Percentiles rank a stretch among this genome's conserved stretches.
phyloP scores from a whole-genome alignment of 1,284 basidiomycete species.

The Naganishia liquefaciens region DNA sequence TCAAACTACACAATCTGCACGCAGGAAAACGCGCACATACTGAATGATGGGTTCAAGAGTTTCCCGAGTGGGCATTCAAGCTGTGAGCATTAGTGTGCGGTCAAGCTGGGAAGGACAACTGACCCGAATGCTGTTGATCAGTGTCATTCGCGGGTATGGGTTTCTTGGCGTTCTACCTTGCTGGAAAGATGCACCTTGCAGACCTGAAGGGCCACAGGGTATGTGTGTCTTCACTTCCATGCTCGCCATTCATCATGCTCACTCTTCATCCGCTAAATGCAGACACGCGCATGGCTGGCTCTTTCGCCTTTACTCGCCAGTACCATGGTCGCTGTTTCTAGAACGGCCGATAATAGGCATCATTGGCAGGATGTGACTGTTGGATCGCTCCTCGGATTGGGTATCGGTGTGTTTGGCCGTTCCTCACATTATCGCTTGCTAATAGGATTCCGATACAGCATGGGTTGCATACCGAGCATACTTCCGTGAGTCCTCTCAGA shows the following conservation, averaged over 20 bases:
- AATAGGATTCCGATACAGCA: conserved; percentile 46
- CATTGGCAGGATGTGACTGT: conserved; percentile 87
- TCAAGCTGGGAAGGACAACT: background rate
- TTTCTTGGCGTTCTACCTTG: conserved; percentile 83
- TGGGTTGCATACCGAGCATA: conserved; percentile 74
- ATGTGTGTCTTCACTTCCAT: conserved; percentile 41
- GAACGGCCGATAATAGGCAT: conserved; percentile 85
- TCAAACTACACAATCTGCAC: conserved; percentile 76
- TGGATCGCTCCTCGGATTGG: conserved; percentile 72
- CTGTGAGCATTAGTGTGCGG: background rate
- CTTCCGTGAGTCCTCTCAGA: conserved; percentile 42
- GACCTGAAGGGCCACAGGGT: conserved; percentile 77
- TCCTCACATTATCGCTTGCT: conserved; percentile 42
- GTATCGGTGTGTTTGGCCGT: conserved; percentile 69
- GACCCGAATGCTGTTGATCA: conserved; percentile 45
- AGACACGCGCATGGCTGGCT: conserved; percentile 83
- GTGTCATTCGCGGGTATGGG: conserved; percentile 91
- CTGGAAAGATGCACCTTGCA: conserved; percentile 89
- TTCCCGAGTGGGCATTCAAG: conserved; percentile 73
- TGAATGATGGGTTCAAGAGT: conserved; percentile 85
- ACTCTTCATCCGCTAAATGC: conserved; percentile 6
- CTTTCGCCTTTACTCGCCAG: conserved; percentile 76
- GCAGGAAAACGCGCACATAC: conserved; percentile 60
- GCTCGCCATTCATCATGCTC: background rate
- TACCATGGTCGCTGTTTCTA: conserved; percentile 82